phyloP scores from a whole-genome alignment of 1,284 basidiomycete genomes.

The Leccinum subfulvum region DNA sequence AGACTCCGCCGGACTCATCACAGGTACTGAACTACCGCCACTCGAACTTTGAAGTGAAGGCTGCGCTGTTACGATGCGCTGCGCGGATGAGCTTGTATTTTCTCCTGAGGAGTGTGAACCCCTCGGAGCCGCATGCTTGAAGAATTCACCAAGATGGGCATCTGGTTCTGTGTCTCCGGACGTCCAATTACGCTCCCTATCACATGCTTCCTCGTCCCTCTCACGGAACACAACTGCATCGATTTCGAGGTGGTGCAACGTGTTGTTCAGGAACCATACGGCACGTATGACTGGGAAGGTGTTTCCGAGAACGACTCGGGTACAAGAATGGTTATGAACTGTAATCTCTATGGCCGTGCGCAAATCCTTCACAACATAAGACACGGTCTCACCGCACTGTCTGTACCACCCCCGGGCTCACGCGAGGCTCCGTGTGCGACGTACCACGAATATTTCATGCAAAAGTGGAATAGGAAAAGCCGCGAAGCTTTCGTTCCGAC shows the following conservation, averaged over 20 bases:
- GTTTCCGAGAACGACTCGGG: slow-evolving; percentile 48
- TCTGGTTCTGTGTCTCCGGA: slow-evolving; percentile 64
- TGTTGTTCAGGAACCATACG: slow-evolving; percentile 48
- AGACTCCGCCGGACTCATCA: slow-evolving; percentile 55
- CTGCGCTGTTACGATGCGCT: slow-evolving; percentile 37
- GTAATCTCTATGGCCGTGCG: slow-evolving; percentile 53
- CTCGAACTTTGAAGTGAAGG: slow-evolving; percentile 42
- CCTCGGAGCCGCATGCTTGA: slow-evolving; percentile 52
- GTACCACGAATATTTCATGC: slow-evolving; percentile 59
- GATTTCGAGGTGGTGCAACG: slow-evolving; percentile 57
- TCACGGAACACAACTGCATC: slow-evolving; percentile 45
- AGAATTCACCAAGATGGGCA: slow-evolving; percentile 58
- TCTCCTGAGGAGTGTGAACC: slow-evolving; percentile 44
- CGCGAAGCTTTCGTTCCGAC: slow-evolving; percentile 43
- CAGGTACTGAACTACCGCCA: slow-evolving; percentile 53
- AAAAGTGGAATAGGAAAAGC: slow-evolving; percentile 52
- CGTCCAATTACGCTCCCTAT: slow-evolving; percentile 49
- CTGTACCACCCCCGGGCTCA: slow-evolving; percentile 48
- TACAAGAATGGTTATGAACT: slow-evolving; percentile 52
- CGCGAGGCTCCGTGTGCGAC: slow-evolving; percentile 47
- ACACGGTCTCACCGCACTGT: slow-evolving; percentile 62
- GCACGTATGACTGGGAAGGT: slow-evolving; percentile 52
- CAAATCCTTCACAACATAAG: slow-evolving; percentile 56
- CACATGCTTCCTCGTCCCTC: slow-evolving; percentile 62
- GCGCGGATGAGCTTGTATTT: slow-evolving; percentile 41